phyloP scores from a whole-genome alignment of 2,329 filamentous ascomycete species.

The Pyricularia grisea region DNA sequence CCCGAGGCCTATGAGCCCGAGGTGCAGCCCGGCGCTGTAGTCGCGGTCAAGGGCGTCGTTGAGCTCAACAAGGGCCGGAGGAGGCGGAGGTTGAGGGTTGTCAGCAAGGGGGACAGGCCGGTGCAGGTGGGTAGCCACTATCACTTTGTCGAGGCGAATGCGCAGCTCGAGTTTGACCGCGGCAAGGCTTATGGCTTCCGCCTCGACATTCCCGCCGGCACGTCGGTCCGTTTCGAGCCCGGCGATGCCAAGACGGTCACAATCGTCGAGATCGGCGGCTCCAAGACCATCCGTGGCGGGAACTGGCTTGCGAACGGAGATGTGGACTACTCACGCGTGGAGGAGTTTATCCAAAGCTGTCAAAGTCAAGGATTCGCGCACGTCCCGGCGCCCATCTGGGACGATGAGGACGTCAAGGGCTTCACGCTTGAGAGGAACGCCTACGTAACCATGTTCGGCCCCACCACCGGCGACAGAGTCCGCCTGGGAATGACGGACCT shows the following conservation, averaged over 20 bases:
- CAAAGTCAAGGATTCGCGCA: constrained; percentile 72
- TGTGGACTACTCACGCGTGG: constrained; percentile 53
- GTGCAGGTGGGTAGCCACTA: constrained; percentile 94
- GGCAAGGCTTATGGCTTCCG: constrained; percentile 72
- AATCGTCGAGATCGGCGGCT: constrained; percentile 78
- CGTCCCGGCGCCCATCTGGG: constrained; percentile 46
- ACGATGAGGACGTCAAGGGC: constrained; percentile 26
- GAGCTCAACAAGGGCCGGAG: constrained; percentile 62
- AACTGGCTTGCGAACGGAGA: constrained; percentile 68
- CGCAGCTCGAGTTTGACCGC: constrained; percentile 81
- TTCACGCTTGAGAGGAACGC: constrained; percentile 67
- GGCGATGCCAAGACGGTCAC: constrained; percentile 86
- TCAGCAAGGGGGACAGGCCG: constrained; percentile 79
- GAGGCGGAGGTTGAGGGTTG: constrained; percentile 66
- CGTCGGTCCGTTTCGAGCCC: constrained; percentile 87
- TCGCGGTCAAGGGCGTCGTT: constrained; percentile 60
- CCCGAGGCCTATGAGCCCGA: constrained; percentile 56
- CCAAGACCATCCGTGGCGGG: constrained; percentile 72
- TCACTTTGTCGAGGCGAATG: constrained; percentile 93
- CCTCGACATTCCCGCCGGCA: constrained; percentile 84
- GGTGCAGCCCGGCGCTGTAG: constrained; percentile 70
- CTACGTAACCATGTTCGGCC: constrained; percentile 86
- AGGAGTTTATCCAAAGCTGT: constrained; percentile 58
- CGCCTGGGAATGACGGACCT: constrained; percentile 75
- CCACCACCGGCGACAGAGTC: constrained; percentile 80